Base-by-base conservation (phyloP, 108 stramenopile genomes). In the Hondaea fermentalgiana region DNA sequence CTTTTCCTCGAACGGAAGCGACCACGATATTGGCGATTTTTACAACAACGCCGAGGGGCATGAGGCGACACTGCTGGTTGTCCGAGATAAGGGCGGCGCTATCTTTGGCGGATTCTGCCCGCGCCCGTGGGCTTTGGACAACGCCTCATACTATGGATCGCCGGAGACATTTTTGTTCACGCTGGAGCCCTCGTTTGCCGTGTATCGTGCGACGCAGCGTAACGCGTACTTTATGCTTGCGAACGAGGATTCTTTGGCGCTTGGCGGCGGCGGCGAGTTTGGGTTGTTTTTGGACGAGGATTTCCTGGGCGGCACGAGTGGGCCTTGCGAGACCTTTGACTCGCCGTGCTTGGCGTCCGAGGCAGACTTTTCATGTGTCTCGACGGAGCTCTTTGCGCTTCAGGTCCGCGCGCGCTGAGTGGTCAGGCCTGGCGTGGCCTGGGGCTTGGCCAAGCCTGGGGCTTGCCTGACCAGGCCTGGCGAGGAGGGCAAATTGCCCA, bases 241-340 rank as follows among this genome's bases (percentile, higher is more conserved):
- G 6, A 83, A 83, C 28, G 76, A 83, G 51, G 76, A 83, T 4
- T 83, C 76, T 2, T 16, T 83, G 14, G 76, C 76, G n/a, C 51
- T 83, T 17, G 76, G 76, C 25, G 76, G 76, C 6, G 76, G 76
- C 19, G 76, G 76, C 45, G 76, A 83, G 51, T 83, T 83, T 45
- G 76, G 76, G 12, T 23, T 83, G 6, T 83, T 83, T 45, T 83
- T 83, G 76, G 76, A 83, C 76, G 76, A 83, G 51, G 76, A 83
- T 35, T 53, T 83, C 3, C 76, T 53, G 14, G 76, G 76, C 6
- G 76, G 76, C n/a, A 83, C 76, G 23, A 83, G 49, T 35, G 76
- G 76, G 25, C 76, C 76, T 8, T 83, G 76, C 76, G 49, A 47
- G 6, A 83, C 76, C 0, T 83, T 83, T 23, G 23, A 12, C 1